These are phyloP conservation scores for Alloteropsis angusta DNA, from an alignment of 202 grass and related monocot species.

Conservation along the genomic window DNA sequence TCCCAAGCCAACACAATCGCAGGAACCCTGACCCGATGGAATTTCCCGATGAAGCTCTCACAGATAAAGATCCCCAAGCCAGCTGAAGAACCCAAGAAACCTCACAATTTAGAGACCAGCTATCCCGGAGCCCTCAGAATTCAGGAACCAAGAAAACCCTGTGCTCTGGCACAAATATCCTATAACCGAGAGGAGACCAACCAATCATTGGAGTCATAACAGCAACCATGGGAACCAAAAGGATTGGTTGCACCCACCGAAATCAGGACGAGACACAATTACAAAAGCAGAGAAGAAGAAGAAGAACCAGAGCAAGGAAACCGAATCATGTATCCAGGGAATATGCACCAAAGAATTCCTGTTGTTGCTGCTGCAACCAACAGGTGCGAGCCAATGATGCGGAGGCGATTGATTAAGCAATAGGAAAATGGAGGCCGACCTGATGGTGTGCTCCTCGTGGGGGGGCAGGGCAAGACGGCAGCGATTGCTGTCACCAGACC, in stretches of 20 bases:
- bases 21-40: background rate
- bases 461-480: constrained; percentile 40
- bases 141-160: constrained; percentile 19
- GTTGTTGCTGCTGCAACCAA: constrained; percentile 18
- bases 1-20: constrained; percentile 7
- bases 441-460: constrained; percentile 68
- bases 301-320: constrained; percentile 38
- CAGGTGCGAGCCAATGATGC: constrained; percentile 28
- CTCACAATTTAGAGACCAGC: constrained; percentile 6
- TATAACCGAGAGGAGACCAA: constrained; percentile 32
- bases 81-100: constrained; percentile 16
- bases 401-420: constrained; percentile 28
- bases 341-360: constrained; percentile 27
- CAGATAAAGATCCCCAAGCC: constrained; percentile 16
- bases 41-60: background rate
- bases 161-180: constrained; percentile 16
- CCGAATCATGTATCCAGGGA: constrained; percentile 28
- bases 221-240: constrained; percentile 10
- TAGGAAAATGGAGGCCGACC: constrained; percentile 33
- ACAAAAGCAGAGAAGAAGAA: constrained; percentile 29
- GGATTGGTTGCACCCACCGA: constrained; percentile 45
- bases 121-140: constrained; percentile 1
- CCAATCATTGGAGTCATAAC: constrained; percentile 42
- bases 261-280: constrained; percentile 20
- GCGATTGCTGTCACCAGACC: constrained; percentile 38